phyloP scores from a whole-genome alignment of 768 basidiomycete genomes.

The Lentinula lateritia region DNA sequence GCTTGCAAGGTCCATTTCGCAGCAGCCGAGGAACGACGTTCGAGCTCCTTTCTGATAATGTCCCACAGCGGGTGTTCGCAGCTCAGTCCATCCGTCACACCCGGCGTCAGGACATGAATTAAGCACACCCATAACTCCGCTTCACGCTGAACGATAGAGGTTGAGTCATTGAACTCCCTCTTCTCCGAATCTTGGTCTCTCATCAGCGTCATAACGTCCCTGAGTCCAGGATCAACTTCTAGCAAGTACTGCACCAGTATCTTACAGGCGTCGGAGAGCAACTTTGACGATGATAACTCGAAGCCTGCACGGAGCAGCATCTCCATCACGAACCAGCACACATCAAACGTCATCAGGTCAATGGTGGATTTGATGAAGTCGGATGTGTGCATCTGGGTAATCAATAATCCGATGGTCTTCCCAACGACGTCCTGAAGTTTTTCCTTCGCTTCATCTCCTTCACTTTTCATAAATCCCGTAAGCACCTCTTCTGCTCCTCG shows the following conservation, averaged over 20 bases:
- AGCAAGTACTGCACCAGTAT: conserved; percentile 2
- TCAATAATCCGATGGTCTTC: conserved; percentile 30
- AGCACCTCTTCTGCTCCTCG: conserved; percentile 38
- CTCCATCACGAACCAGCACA: conserved; percentile 66
- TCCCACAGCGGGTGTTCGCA: conserved; percentile 33
- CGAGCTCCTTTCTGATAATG: conserved; percentile 30
- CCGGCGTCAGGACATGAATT: conserved; percentile 30
- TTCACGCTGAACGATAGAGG: conserved; percentile 18
- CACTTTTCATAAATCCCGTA: conserved; percentile 36
- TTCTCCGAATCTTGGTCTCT: not conserved
- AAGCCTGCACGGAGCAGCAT: conserved; percentile 26
- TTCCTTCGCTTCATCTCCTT: conserved; percentile 24
- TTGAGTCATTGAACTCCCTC: not conserved
- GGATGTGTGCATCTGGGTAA: conserved; percentile 31
- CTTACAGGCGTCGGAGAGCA: not conserved
- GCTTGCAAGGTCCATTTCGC: conserved; percentile 29
- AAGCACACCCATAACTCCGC: conserved; percentile 51
- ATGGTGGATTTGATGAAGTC: conserved; percentile 24
- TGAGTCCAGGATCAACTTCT: not conserved
- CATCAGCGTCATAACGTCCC: conserved; percentile 1
- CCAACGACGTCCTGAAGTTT: conserved; percentile 23
- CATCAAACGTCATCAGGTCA: conserved; percentile 33
- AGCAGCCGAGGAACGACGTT: conserved; percentile 14
- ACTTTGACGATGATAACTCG: not conserved
- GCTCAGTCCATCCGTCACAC: not conserved